Evolutionary conservation across 2,329 filamentous ascomycete species (phyloP).

Genomic region (Scedosporium minutisporum): DNA sequence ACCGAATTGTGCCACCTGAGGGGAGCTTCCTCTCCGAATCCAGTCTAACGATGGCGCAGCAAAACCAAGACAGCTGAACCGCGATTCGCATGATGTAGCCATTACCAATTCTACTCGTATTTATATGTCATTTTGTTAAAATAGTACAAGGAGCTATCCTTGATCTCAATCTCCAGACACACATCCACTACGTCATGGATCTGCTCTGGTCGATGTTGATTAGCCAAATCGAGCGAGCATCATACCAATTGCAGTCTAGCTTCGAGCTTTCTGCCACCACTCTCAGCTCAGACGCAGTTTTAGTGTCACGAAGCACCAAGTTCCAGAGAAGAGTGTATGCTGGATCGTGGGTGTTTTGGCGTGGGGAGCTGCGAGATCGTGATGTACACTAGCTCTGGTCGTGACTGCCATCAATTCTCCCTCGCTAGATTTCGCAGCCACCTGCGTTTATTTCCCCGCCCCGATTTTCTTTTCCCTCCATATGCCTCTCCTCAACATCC

Average conservation of each 20-base stretch:
- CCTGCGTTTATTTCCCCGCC: too few species aligned
- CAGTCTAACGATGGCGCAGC: neutral
- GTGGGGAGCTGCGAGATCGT: too few species aligned
- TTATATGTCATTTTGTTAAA: neutral
- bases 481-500: too few species aligned
- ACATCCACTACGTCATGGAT: too few species aligned
- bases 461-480: too few species aligned
- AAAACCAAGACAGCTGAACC: neutral
- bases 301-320: too few species aligned
- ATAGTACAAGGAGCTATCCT: neutral
- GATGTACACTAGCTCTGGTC: too few species aligned
- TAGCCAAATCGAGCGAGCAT: neutral
- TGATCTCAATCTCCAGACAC: neutral
- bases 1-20: neutral
- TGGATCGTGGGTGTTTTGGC: too few species aligned
- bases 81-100: neutral
- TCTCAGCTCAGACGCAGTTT: too few species aligned
- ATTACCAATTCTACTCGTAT: neutral
- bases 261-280: neutral
- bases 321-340: too few species aligned
- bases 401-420: too few species aligned
- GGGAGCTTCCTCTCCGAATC: neutral
- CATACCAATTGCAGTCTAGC: neutral
- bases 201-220: neutral
- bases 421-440: too few species aligned